These are phyloP conservation scores for Fusarium stilboides DNA, from an alignment of 2,329 filamentous ascomycete genomes.

Conservation along the genomic window DNA sequence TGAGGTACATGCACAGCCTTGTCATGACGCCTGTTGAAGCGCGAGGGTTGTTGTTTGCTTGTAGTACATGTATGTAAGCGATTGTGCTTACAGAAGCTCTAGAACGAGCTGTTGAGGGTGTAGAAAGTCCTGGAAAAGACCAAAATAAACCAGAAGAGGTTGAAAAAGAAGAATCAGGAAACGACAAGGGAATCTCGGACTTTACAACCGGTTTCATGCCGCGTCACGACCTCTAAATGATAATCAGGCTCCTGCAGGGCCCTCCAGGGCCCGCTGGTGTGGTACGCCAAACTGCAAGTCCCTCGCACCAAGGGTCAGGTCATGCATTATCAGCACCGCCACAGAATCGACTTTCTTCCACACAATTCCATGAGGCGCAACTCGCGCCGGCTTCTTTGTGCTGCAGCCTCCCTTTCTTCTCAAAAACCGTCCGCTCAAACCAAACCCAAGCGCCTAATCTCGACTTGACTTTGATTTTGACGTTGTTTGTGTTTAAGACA, in stretches of 20 bases:
- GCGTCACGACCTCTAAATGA: constrained; percentile 18
- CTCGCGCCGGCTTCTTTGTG: constrained; percentile 47
- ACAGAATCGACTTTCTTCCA: constrained; percentile 60
- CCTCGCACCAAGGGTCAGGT: constrained; percentile 39
- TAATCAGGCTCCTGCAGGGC: constrained; percentile 12
- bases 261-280: constrained; percentile 18
- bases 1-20: constrained; percentile 46
- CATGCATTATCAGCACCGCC: constrained; percentile 56
- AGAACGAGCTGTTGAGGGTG: constrained; percentile 1
- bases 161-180: neutral
- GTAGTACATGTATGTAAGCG: constrained; percentile 27
- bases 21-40: constrained; percentile 26
- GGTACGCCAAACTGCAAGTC: constrained; percentile 21
- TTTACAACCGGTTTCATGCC: constrained; percentile 9
- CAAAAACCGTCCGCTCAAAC: constrained; percentile 49
- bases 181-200: neutral
- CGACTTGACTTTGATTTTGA: constrained; percentile 33
- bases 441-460: constrained; percentile 43
- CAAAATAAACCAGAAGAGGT: neutral
- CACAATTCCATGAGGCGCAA: constrained; percentile 61
- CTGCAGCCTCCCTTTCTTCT: constrained; percentile 53
- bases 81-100: constrained; percentile 21
- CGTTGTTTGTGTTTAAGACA: constrained; percentile 43
- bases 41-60: constrained; percentile 1
- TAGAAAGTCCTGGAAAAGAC: constrained; percentile 36